Evolutionary conservation across 148 eudicot species (phyloP).

Genomic region (Vaccinium corymbosum): DNA sequence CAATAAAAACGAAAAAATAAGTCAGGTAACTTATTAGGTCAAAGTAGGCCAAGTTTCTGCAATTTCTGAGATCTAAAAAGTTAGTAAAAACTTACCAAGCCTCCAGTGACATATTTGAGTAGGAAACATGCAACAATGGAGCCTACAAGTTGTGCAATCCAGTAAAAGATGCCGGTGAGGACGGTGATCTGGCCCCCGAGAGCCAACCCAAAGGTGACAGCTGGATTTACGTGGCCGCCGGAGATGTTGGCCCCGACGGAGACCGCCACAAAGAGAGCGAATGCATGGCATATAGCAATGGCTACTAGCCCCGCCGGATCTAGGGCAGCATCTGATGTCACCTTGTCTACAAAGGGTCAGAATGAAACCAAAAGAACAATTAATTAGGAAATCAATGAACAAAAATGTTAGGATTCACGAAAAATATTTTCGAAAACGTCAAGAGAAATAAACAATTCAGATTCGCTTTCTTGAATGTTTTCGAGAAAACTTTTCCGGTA

Average conservation of each 20-base stretch:
- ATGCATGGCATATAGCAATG: slow-evolving; percentile 63
- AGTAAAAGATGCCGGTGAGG: slow-evolving; percentile 72
- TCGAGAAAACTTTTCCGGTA: no score
- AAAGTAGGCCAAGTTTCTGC: no score
- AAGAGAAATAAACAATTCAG: no score
- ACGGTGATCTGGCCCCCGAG: slow-evolving; percentile 88
- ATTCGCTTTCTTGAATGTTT: no score
- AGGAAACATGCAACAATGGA: slow-evolving; percentile 53
- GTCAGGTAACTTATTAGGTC: no score
- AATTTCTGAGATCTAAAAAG: no score
- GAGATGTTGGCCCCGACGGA: slow-evolving; percentile 78
- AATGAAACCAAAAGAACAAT: neutral
- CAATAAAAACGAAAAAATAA: no score
- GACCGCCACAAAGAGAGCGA: slow-evolving; percentile 86
- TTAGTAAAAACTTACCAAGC: slow-evolving; percentile 40
- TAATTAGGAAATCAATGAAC: neutral
- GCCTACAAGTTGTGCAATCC: slow-evolving; percentile 56
- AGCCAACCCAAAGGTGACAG: slow-evolving; percentile 85
- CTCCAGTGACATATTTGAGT: slow-evolving; percentile 65
- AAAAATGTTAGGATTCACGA: no score
- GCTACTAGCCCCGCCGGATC: slow-evolving; percentile 72
- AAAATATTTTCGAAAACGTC: no score
- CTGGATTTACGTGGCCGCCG: slow-evolving; percentile 89
- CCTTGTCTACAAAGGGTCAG: slow-evolving; percentile 38
- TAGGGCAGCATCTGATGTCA: slow-evolving; percentile 64